Base-by-base conservation (phyloP, 805 yeast genomes). In the Teunomyces pallodes region DNA sequence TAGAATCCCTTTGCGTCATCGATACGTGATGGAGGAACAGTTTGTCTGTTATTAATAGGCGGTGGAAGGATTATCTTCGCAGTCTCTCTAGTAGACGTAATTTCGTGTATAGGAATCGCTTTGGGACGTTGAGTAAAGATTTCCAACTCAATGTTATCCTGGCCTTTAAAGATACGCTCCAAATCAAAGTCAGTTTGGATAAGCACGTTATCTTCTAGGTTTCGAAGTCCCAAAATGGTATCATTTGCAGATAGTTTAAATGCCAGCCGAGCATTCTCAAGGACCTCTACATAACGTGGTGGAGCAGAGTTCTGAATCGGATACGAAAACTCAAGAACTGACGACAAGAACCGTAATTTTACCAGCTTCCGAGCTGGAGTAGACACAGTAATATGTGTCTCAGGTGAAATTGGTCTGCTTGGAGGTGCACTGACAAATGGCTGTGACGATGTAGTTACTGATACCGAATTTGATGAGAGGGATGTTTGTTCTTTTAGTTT, bases 201-300 rank as follows among this genome's bases (percentile, higher is more conserved):
- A 9, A 65, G 49, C 0, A 47, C 47, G 8, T 71, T 69, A 16
- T 58, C 58, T 17, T 48, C 53, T 41, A 53, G 32, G 44, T 68
- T 61, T 36, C 64, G 55, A 38, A 72, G 50, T 8, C 68, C 68
- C 38, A 70, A 53, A 13, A 52, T 55, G 16, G 52, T 49, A 30
- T 49, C 50, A 26, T 32, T 27, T 8, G 46, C 39, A 12, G 45
- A 27, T 13, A 54, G 47, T 43, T 79, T 77, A 64, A 91, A 91
- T 20, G 91, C 87, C 44, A 76, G 72, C 46, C 81, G 81, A 12
- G 89, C 90, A 61, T 90, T 90, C 48, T 86, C 87, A 9, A 90
- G 57, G n/a, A 91, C 67, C 65, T 91, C 98, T 27, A 76, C 59
- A 35, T 84, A 69, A 0, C 94, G 84, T 2, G 98, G 98, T 5